These are phyloP conservation scores for Knufia petricola DNA, from an alignment of 2,329 filamentous ascomycete genomes.

Conservation along the genomic window DNA sequence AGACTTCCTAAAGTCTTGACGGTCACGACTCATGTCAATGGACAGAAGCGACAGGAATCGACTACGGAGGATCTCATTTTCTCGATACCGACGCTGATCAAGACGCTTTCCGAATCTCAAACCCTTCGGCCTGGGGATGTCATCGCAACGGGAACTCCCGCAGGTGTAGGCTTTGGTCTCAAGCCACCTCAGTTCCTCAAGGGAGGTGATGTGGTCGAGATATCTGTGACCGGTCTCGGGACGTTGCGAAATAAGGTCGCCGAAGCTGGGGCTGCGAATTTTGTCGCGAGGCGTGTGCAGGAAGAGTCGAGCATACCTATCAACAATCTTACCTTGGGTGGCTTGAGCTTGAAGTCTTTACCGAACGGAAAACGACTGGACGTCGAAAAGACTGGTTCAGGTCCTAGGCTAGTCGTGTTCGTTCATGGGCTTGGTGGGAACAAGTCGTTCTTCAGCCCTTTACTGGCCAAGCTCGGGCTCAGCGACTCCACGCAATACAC, in stretches of 20 bases:
- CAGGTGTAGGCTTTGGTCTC: constrained; percentile 36
- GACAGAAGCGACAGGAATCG: constrained; percentile 41
- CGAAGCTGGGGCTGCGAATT: constrained; percentile 20
- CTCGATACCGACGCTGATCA: constrained; percentile 38
- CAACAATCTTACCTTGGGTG: constrained; percentile 23
- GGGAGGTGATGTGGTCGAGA: constrained; percentile 34
- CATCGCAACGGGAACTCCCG: constrained; percentile 39
- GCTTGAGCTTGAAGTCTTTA: constrained; percentile 29
- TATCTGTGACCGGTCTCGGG: constrained; percentile 32
- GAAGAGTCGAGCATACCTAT: constrained; percentile 24
- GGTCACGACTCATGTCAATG: constrained; percentile 42
- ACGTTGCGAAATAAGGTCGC: constrained; percentile 36
- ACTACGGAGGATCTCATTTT: constrained; percentile 44
- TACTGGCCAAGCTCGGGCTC: constrained; percentile 32
- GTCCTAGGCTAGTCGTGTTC: constrained; percentile 35
- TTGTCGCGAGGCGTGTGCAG: constrained; percentile 22
- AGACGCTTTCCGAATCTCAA: constrained; percentile 40
- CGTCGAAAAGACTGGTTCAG: constrained; percentile 27
- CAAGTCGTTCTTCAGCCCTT: constrained; percentile 36
- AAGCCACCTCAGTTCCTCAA: constrained; percentile 31
- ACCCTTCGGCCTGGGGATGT: constrained; percentile 44
- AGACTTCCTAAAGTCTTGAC: constrained; percentile 35
- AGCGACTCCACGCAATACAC: constrained; percentile 23
- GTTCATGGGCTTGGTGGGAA: constrained; percentile 48
- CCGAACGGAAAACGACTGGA: constrained; percentile 33